Evolutionary conservation across 495 filamentous ascomycete genomes (phyloP), one percentile per base, ranked within the genome.

Genomic region (Aspergillus biplanus): DNA sequence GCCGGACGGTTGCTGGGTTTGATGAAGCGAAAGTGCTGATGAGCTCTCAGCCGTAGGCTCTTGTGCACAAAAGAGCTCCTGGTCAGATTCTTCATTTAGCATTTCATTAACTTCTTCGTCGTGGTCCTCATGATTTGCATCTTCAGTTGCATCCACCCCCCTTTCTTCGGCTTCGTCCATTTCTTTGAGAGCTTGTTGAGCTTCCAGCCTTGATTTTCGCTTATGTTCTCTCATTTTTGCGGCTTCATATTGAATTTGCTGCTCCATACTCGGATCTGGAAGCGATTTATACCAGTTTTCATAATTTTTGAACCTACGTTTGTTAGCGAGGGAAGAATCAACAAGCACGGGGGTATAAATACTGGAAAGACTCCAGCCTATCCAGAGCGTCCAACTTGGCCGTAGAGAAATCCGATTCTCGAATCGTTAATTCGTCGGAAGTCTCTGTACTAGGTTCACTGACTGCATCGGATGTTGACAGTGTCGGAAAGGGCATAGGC

Each of bases 271-370:
- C 2, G 57, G 67, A 12, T 33, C 47, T 15, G 48, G 2, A 0
- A 66, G 39, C 0, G 8, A 1, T 1, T 62, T 52, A 16, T 46
- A 69, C 57, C 63, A 61, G 33, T 39, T 21, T 33, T 69, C 55
- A 5, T 34, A 33, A 5, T 21, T 34, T 6, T 57, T 33, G 12
- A 69, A 66, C 33, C 63, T 69, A 32, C 6, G 59, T 47, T 3
- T 9, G 6, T 63, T 42, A 64, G 52, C 5, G 58, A 3, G 5
- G 8, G 3, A 11, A 44, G 5, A 44, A 11, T 4, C 4, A 44
- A 44, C 8, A 12, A 4, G 8, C 39, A 44, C n/a, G 0, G 11
- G 8, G n/a, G 8, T 11, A 4, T 44, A 44, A 44, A 4, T 44
- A 44, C 39, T 44, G 11, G 39, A 11, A 44, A 5, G 39, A 44